Evolutionary conservation across 2,329 filamentous ascomycete species (phyloP), one percentile per base, ranked within the genome.

Genomic region (Aureobasidium vineae): DNA sequence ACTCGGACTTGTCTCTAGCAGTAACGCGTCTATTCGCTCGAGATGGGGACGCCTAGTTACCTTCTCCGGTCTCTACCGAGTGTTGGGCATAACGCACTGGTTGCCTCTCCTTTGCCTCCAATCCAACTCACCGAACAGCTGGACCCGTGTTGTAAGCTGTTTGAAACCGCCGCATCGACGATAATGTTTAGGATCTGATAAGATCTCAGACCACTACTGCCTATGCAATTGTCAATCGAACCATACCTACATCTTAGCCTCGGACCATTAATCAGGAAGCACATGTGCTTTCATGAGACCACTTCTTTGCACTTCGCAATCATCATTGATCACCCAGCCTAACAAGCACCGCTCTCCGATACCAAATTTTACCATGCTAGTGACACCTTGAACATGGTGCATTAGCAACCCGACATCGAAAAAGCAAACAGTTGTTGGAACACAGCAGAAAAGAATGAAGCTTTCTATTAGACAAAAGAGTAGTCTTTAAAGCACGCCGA

Each of bases 401-500:
- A n/a, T n/a, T n/a, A 5, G 28, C 5, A 28, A 28, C 28, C 28
- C 28, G 28, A 28, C 28, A 28, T 28, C 5, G 28, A 5, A 28
- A 5, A 28, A 28, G 5, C 28, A 28, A 28, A 28, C 2, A 28
- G 28, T 16, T 49, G n/a, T 49, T 49, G 23, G n/a, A 49, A 8
- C 10, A 49, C 5, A 49, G 10, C 13, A 60, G 56, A 60, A 61
- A 49, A 36, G 43, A 36, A 61, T 11, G 36, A 38, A 23, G 2
- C 16, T 47, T 60, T 61, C 57, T 61, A 61, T 36, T 23, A 47
- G 16, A 60, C 10, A 15, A 21, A 5, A 45, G 19, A 43, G 54
- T 53, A 26, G 7, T 31, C 1, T 43, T 31, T 45, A 61, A 49
- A 61, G 57, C 28, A 66, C 65, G n/a, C 65, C 65, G n/a, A 66